Evolutionary conservation across 192 early-diverging fungal genomes (phyloP).

Genomic region (Glomus cerebriforme): DNA sequence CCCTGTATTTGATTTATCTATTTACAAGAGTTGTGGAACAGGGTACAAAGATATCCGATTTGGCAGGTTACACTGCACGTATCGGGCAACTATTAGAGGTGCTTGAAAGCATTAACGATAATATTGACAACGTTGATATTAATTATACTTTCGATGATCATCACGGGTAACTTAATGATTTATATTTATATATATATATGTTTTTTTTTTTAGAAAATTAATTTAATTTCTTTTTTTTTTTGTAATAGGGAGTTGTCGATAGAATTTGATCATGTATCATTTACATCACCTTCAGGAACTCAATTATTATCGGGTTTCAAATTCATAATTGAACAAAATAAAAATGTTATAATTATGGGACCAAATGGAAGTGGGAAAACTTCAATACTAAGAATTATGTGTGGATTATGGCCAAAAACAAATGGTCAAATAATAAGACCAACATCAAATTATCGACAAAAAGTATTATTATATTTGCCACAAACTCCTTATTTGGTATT

Average conservation of each 20-base stretch:
- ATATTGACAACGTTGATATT: constrained; percentile 51
- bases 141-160: constrained; percentile 47
- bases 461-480: constrained; percentile 61
- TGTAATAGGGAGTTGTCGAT: constrained; percentile 29
- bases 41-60: constrained; percentile 66
- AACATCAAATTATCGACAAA: background rate
- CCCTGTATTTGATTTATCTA: constrained; percentile 80
- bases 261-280: constrained; percentile 41
- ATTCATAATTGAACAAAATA: constrained; percentile 51
- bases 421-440: constrained; percentile 52
- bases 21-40: constrained; percentile 75
- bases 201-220: background rate
- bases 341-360: constrained; percentile 67
- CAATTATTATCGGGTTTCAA: constrained; percentile 49
- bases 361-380: constrained; percentile 88
- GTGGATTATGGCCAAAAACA: constrained; percentile 70
- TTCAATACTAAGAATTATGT: constrained; percentile 73
- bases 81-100: constrained; percentile 79
- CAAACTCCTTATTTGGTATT: constrained; percentile 64
- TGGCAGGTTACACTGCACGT: constrained; percentile 84
- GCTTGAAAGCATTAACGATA: constrained; percentile 54
- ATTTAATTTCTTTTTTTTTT: background rate
- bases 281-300: constrained; percentile 39
- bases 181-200: background rate
- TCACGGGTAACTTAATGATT: constrained; percentile 27